Evolutionary conservation across 2,329 filamentous ascomycete genomes (phyloP), one percentile per base, ranked within the genome.

Genomic region (Nemania serpens): DNA sequence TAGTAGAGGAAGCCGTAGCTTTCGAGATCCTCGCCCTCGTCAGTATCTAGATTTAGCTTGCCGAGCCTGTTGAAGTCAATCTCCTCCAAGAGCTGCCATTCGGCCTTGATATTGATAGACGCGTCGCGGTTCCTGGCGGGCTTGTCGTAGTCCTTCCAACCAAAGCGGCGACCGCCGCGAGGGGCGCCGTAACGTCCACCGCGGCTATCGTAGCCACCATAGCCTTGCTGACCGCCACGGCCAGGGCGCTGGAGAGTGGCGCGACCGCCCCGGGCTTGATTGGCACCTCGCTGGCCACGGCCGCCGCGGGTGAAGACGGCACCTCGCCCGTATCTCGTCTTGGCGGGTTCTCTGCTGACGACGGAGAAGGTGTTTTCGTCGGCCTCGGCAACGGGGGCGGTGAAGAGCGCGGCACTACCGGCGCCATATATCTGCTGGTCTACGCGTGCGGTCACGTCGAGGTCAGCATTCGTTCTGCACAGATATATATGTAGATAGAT

Each of bases 121-220:
- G 94, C 91, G 80, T 99, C 95, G 63, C 95, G 91, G 79, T 96
- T 97, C 73, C 95, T 89, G 77, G 94, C 87, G 63, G 95, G 95
- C 88, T 98, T 98, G 82, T 99, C 95, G 76, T 93, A 97, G 76
- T 99, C 95, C 80, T 95, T 96, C 94, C 95, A 98, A 75, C 95
- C 95, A 73, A 97, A 97, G 70, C 95, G 88, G 69, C 95, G 89
- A 53, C 91, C 91, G 61, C 91, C 91, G 63, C 91, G 88, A 67
- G 90, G 88, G 56, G 88, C 84, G 55, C 84, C 86, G 62, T 84
- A 83, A 59, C 92, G 85, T 36, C 88, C 89, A 49, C 90, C 88
- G 64, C 88, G 84, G 73, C 86, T 86, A 72, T 95, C 90, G 73
- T 93, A 91, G 69, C 83, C 25, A 7, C 25, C 83, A 66, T 84